Evolutionary conservation across 1,284 basidiomycete genomes (phyloP), one percentile per base, ranked within the genome.

Genomic region (Athelia psychrophila): DNA sequence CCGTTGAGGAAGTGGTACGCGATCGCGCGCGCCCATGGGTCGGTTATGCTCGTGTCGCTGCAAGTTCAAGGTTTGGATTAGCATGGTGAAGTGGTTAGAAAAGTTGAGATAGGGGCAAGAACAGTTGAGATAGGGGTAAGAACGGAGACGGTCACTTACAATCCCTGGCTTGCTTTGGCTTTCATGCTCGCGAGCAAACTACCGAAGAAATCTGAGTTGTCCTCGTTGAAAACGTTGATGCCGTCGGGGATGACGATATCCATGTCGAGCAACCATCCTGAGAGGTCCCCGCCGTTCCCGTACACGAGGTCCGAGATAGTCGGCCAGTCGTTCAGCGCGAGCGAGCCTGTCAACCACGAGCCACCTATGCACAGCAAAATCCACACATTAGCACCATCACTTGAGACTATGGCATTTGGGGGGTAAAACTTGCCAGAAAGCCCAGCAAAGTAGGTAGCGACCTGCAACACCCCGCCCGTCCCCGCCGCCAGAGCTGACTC

Each of bases 1-100:
- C 81, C 77, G 57, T 84, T 86, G 49, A 86, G 66, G 59, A 86
- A 87, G 62, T 87, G 84, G 56, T 83, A 86, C 1, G 82, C 79
- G 40, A 86, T 74, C 71, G 81, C 78, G 3, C 84, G 78, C 0
- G 79, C 69, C 83, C 81, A 85, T 3, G 80, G 68, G 58, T 87
- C 84, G 0, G 80, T 81, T 32, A 84, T 54, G 55, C 82, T 84
- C 24, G 81, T 84, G 58, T 84, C 77, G 48, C 84, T 86, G 54
- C 20, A 2, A 46, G 18, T 22, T 19, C 2, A 47, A 45, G 27
- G 5, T n/a, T n/a, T n/a, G n/a, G n/a, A n/a, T n/a, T n/a, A n/a
- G n/a, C n/a, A n/a, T n/a, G n/a, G n/a, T n/a, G n/a, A n/a, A n/a
- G n/a, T n/a, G n/a, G n/a, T n/a, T n/a, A n/a, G n/a, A n/a, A n/a